Base-by-base conservation (phyloP, 257 asterid species). In the Fraxinus anomala region DNA sequence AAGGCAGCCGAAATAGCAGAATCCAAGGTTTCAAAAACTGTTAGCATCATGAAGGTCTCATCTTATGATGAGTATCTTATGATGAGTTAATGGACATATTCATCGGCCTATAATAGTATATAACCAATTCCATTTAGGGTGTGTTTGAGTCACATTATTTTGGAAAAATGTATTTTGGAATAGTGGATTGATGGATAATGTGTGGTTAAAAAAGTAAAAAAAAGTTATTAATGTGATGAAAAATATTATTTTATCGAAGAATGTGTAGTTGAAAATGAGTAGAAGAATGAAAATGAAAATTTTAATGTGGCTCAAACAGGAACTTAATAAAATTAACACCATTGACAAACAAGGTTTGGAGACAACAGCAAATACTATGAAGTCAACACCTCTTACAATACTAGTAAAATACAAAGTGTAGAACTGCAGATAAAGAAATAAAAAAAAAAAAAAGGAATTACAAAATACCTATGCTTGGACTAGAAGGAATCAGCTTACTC, bases 401-500 rank as follows among this genome's bases (percentile, higher is more conserved):
- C 13, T n/a, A 40, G 11, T 14, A 30, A 59, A 17, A 54, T 56
- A 51, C 65, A 74, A 33, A 56, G 28, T 2, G 66, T 11, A 21
- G 31, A 73, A 19, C 26, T 30, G 21, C 47, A 51, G 37, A n/a
- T 37, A 16, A 34, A 68, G 56, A 3, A 76, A 37, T 28, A 28
- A 28, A 4, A 33, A 33, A 28, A 4, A 33, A 33, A 8, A 76
- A 37, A 51, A 44, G 13, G 59, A 56, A 83, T 54, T 12, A 69
- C 37, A 36, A 31, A 71, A 70, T 85, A 86, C 89, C 86, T 75
- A 67, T 75, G 49, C 73, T 47, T 24, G 36, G 69, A 88, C 81
- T 83, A 6, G 85, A 80, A 85, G 71, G 83, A 28, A 76, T 71
- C 80, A 80, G 87, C 76, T 79, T 71, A 63, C 56, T 67, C 74